phyloP scores from a whole-genome alignment of 116 monocot genomes.

The Thalassia testudinum region DNA sequence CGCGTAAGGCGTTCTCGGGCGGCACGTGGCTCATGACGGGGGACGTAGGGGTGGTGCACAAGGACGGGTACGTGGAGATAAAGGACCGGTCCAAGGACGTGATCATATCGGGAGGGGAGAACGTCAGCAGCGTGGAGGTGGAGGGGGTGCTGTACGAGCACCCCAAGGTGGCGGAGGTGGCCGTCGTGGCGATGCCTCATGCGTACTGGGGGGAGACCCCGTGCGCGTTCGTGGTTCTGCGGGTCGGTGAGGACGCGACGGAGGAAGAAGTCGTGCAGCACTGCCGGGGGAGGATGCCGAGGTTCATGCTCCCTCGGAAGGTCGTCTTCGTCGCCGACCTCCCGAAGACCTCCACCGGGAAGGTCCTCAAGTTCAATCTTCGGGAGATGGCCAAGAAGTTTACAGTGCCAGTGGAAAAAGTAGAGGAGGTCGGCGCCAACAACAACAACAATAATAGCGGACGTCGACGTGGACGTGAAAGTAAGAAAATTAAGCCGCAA shows the following conservation, averaged over 20 bases:
- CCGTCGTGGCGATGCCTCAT: slow-evolving; percentile 14
- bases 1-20: slow-evolving; percentile 1
- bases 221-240: slow-evolving; percentile 5
- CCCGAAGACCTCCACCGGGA: slow-evolving; percentile 4
- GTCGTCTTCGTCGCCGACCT: slow-evolving; percentile 8
- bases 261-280: slow-evolving; percentile 4
- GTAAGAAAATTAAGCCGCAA: no score
- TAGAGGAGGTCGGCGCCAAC: no score
- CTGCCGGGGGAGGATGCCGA: slow-evolving; percentile 1
- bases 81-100: slow-evolving; percentile 11
- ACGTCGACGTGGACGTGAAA: no score
- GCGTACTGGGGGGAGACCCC: slow-evolving; percentile 9
- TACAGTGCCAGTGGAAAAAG: no score
- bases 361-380: slow-evolving; percentile 5
- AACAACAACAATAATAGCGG: no score
- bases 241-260: background rate
- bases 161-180: slow-evolving; percentile 6
- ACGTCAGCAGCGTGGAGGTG: slow-evolving; percentile 15
- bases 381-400: slow-evolving; percentile 1
- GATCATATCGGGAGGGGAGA: slow-evolving; percentile 10
- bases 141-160: slow-evolving; percentile 3
- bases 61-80: slow-evolving; percentile 9
- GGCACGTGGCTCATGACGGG: slow-evolving; percentile 8
- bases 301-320: slow-evolving; percentile 11
- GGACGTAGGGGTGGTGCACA: slow-evolving; percentile 8